Conservation (phyloP, 73 alveolate genomes). For the Paramecium biaurelia region DNA sequence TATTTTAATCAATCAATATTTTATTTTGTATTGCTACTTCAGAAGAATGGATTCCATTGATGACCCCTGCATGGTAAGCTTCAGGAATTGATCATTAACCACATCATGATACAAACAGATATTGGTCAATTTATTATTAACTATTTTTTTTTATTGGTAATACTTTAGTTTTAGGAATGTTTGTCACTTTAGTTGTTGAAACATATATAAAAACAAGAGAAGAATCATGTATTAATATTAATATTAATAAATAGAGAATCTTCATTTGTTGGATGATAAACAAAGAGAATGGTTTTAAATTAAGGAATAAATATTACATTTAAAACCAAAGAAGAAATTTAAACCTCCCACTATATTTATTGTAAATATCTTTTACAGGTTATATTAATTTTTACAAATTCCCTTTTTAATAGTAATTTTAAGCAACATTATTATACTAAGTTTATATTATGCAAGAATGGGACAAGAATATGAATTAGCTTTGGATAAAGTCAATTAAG, state of each 20-base stretch:
- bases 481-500: background rate
- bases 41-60: conserved; percentile 50
- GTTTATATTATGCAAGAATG: conserved; percentile 16
- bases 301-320: background rate
- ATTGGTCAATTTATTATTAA: conserved; percentile 44
- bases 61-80: conserved; percentile 3
- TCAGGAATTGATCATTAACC: background rate
- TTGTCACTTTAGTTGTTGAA: conserved; percentile 51
- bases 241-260: background rate
- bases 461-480: background rate
- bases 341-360: background rate
- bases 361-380: background rate
- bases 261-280: background rate
- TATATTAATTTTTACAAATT: background rate
- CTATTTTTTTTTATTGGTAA: conserved; percentile 45
- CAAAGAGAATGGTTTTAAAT: conserved; percentile 63
- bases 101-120: background rate
- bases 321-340: conserved; percentile 26
- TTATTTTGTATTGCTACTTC: conserved; percentile 41
- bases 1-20: background rate
- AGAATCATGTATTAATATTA: background rate
- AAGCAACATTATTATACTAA: background rate
- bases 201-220: conserved; percentile 42
- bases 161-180: conserved; percentile 53
- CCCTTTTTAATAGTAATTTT: background rate